These are phyloP conservation scores for Abrus pulchellus DNA, from an alignment of 306 rosid genomes.

Conservation along the genomic window DNA sequence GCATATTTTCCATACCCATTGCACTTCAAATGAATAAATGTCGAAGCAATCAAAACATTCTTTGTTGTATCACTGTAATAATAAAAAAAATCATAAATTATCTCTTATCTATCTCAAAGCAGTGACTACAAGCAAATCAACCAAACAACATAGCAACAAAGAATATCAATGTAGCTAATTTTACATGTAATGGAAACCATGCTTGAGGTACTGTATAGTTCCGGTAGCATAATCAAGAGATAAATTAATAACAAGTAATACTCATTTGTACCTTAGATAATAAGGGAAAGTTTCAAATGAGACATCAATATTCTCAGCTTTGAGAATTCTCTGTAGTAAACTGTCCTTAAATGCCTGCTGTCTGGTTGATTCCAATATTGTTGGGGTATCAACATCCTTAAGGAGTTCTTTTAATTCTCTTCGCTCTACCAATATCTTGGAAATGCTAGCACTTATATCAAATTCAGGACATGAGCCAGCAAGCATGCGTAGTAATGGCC, in stretches of 20 bases:
- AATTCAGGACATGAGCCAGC: constrained; percentile 66
- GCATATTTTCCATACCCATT: constrained; percentile 74
- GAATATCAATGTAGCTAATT: constrained; percentile 18
- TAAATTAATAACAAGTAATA: constrained; percentile 16
- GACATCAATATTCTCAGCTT: constrained; percentile 72
- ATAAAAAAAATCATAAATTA: constrained; percentile 37
- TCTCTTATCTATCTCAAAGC: constrained; percentile 6
- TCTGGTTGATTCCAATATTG: constrained; percentile 62
- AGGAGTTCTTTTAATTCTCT: constrained; percentile 68
- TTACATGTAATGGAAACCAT: not conserved
- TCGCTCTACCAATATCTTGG: constrained; percentile 70
- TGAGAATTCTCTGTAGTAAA: constrained; percentile 74
- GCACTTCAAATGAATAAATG: constrained; percentile 83
- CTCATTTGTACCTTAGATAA: constrained; percentile 72
- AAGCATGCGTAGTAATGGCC: constrained; percentile 73
- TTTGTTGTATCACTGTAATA: constrained; percentile 84
- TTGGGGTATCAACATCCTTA: constrained; percentile 69
- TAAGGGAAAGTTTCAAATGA: constrained; percentile 88
- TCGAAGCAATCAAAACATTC: constrained; percentile 72
- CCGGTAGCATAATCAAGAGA: constrained; percentile 33
- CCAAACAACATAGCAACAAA: constrained; percentile 13
- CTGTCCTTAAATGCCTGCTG: constrained; percentile 78
- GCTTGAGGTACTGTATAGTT: constrained; percentile 4
- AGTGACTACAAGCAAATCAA: constrained; percentile 37
- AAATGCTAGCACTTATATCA: constrained; percentile 66